Evolutionary conservation across 1,284 basidiomycete species (phyloP), one percentile per base, ranked within the genome.

Genomic region (Gymnopus androsaceus): DNA sequence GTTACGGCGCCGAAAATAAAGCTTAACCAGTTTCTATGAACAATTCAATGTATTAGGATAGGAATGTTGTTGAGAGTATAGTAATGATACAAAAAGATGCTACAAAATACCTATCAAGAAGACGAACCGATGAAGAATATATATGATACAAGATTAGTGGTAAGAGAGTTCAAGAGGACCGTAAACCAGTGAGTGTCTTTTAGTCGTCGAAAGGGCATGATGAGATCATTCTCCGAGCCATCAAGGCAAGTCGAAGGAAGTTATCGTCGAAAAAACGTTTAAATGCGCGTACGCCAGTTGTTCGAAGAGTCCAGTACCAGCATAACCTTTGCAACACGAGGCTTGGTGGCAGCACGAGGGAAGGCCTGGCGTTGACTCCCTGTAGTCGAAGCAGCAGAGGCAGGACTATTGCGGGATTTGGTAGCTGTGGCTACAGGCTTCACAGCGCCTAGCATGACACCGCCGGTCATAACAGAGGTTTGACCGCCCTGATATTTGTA

Each of bases 371-470:
- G n/a, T n/a, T n/a, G n/a, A n/a, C n/a, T n/a, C n/a, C n/a, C 17
- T 19, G 6, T 51, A 2, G 37, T 23, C 17, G 31, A 6, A 4
- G 15, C 28, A 11, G 8, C 11, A n/a, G 23, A 37, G 34, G 25
- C 17, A n/a, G 19, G 2, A 8, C 30, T 31, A 3, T 3, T 19
- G 23, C 17, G 23, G 15, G 53, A 12, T n/a, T 27, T 19, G 17
- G 36, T 33, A 40, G 36, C 27, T 36, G n/a, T 15, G 15, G 28
- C 11, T 17, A 30, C 25, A 14, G 41, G 33, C 17, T 42, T 31
- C 28, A 44, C 45, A 49, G 36, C 37, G 28, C 56, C 56, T 15
- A 58, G 48, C 57, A 58, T 58, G 17, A 58, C 57, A 27, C 57
- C 57, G 3, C 57, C 57, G 8, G 56, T 57, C 17, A 57, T 54